These are phyloP conservation scores for Teratosphaeria nubilosa DNA, from an alignment of 2,329 filamentous ascomycete genomes.

Conservation along the genomic window DNA sequence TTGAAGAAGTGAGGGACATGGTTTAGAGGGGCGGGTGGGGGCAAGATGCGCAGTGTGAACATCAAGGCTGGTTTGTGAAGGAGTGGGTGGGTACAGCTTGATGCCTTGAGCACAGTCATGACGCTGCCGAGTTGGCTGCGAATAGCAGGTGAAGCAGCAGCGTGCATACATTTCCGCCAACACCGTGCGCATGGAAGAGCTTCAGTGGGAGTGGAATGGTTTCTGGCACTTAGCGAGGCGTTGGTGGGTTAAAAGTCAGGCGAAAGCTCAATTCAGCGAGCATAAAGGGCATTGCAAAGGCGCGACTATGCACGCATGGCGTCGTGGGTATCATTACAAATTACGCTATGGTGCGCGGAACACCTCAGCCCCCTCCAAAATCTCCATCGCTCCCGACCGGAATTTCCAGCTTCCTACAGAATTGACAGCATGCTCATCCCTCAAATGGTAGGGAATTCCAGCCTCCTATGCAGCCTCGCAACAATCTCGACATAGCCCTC, in stretches of 20 bases:
- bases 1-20: constrained; percentile 79
- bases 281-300: background rate
- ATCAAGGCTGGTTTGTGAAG: too few species aligned
- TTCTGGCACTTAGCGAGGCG: constrained; percentile 19
- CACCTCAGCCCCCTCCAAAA: background rate
- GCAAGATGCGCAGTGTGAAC: too few species aligned
- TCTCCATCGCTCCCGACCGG: background rate
- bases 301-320: constrained; percentile 4
- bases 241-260: constrained; percentile 10
- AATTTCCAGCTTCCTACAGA: background rate
- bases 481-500: constrained; percentile 66
- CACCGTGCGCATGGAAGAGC: constrained; percentile 3
- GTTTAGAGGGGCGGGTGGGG: background rate
- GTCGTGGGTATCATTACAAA: constrained; percentile 17
- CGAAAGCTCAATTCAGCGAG: background rate
- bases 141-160: background rate
- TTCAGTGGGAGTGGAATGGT: background rate
- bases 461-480: constrained; percentile 61
- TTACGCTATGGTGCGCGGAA: background rate
- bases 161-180: background rate
- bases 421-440: background rate
- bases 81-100: background rate
- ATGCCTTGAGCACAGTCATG: background rate
- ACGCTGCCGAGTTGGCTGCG: background rate
- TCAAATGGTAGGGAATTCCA: constrained; percentile 57